phyloP scores from a whole-genome alignment of 495 filamentous ascomycete genomes.

The Cladorrhinum samala region DNA sequence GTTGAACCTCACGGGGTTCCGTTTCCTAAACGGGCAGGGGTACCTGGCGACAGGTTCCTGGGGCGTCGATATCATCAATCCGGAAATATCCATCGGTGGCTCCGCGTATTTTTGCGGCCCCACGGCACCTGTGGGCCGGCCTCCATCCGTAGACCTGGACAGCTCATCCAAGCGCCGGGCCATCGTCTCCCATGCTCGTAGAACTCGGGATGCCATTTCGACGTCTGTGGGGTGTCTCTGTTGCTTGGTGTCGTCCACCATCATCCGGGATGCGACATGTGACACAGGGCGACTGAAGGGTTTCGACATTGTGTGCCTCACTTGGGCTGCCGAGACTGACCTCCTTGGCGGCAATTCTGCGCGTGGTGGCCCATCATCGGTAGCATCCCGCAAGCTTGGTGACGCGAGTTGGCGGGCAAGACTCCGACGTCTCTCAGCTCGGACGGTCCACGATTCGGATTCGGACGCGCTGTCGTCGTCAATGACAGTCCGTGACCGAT shows the following conservation, averaged over 20 bases:
- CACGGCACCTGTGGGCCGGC: neutral
- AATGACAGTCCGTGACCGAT: neutral
- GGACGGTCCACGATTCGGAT: neutral
- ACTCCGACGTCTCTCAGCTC: neutral
- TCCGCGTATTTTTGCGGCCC: neutral
- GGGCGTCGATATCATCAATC: neutral
- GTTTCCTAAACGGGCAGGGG: constrained; percentile 32
- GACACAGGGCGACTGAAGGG: neutral
- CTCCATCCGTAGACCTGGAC: neutral
- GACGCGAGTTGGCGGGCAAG: neutral
- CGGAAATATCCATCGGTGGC: too few relatives aligned
- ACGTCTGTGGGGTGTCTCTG: neutral
- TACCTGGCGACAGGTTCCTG: neutral
- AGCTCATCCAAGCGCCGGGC: constrained; percentile 7
- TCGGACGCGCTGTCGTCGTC: neutral
- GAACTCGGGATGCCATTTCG: neutral
- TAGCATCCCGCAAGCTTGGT: neutral
- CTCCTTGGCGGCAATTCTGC: neutral
- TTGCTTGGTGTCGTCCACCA: neutral
- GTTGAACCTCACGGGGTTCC: constrained; percentile 34
- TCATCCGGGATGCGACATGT: neutral
- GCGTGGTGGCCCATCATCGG: neutral
- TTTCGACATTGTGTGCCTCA: neutral
- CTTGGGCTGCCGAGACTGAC: neutral
- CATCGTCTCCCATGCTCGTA: constrained; percentile 6